Conservation (phyloP, 371 early-diverging fungal species). For the Mucor mucedo region DNA sequence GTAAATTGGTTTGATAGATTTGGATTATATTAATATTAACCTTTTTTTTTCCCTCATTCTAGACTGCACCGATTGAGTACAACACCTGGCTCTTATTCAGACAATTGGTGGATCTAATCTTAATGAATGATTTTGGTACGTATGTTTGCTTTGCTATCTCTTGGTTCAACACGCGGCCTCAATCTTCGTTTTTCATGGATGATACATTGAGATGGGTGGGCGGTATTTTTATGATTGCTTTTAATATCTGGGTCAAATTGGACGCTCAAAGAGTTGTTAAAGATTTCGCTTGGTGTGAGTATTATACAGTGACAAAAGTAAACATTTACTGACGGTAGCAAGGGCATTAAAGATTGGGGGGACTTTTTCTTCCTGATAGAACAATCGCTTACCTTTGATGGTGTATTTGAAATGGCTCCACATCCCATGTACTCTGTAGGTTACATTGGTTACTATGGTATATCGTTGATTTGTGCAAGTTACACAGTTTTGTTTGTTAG, state of each 20-base stretch:
- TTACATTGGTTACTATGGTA: slow-evolving; percentile 90
- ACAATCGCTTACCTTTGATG: slow-evolving; percentile 81
- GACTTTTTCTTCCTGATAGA: slow-evolving; percentile 92
- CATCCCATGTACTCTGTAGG: slow-evolving; percentile 97
- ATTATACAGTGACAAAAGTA: not conserved
- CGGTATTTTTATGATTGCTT: slow-evolving; percentile 74
- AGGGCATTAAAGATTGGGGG: slow-evolving; percentile 69
- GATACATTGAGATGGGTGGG: slow-evolving; percentile 69
- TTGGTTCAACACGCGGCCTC: slow-evolving; percentile 54
- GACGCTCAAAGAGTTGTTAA: slow-evolving; percentile 91
- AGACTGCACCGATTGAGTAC: slow-evolving; percentile 70
- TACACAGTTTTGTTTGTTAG: slow-evolving; percentile 86
- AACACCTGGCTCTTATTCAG: slow-evolving; percentile 92
- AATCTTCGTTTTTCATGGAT: slow-evolving; percentile 40
- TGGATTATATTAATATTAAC: not conserved
- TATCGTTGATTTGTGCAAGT: slow-evolving; percentile 78
- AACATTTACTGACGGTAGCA: not conserved
- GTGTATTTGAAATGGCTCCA: slow-evolving; percentile 92
- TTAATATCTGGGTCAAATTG: slow-evolving; percentile 90
- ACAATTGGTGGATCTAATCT: slow-evolving; percentile 82
- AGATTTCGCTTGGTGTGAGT: slow-evolving; percentile 87
- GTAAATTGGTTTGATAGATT: slow-evolving; percentile 35
- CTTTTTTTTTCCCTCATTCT: not conserved
- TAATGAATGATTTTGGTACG: slow-evolving; percentile 84
- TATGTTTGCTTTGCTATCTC: slow-evolving; percentile 80